Percentiles rank a stretch among this genome's conserved stretches.
These are phyloP conservation scores for Claviceps spartinae DNA, from an alignment of 2,329 filamentous ascomycete genomes.

Conservation along the genomic window DNA sequence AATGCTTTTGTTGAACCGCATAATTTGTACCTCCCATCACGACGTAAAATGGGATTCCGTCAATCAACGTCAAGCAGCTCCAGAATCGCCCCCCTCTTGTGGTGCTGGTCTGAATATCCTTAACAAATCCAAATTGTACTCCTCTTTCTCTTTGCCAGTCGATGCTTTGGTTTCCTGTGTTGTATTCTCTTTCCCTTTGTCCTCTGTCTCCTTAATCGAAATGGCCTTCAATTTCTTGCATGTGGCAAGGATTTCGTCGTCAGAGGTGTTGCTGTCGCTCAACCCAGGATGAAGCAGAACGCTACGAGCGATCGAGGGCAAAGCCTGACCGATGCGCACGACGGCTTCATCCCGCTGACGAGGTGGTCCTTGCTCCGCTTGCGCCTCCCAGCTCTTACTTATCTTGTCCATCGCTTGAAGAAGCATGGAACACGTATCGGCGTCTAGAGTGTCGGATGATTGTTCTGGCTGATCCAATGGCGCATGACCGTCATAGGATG, in stretches of 20 bases:
- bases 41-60: neutral
- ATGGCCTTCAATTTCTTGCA: neutral
- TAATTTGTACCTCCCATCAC: conserved; percentile 1
- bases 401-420: conserved; percentile 2
- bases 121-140: conserved; percentile 5
- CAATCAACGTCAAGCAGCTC: conserved; percentile 2
- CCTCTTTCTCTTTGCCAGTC: conserved; percentile 1
- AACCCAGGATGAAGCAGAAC: neutral
- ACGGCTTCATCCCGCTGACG: neutral
- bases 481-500: conserved; percentile 38
- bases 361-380: neutral
- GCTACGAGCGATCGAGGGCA: conserved; percentile 1
- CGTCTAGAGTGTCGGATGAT: neutral
- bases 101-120: conserved; percentile 3
- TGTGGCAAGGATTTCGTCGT: neutral
- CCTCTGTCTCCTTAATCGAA: neutral
- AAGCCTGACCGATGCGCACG: neutral
- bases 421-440: neutral
- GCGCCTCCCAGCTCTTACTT: neutral
- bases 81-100: conserved; percentile 5
- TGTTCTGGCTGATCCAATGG: conserved; percentile 15
- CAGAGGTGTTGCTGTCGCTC: neutral
- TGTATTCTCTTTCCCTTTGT: neutral
- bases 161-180: neutral
- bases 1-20: conserved; percentile 12